These are phyloP conservation scores for Diplodia seriata DNA, from an alignment of 2,329 filamentous ascomycete species.

Conservation along the genomic window DNA sequence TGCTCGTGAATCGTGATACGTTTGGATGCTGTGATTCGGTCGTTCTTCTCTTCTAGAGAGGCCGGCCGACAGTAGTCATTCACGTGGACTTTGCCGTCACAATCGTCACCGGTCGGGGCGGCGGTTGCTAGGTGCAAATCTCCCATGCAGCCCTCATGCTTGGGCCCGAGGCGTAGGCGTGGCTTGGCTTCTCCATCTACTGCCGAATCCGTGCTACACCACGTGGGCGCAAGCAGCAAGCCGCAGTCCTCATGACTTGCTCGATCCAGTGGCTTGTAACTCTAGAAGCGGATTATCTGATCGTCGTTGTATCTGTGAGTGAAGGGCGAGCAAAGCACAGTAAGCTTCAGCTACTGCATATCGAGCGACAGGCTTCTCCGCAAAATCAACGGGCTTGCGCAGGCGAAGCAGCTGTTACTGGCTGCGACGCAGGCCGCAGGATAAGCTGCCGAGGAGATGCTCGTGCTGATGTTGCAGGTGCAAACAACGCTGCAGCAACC, in stretches of 20 bases:
- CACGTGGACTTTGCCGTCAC: neutral
- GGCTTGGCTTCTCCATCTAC: slow-evolving; percentile 11
- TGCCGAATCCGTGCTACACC: slow-evolving; percentile 7
- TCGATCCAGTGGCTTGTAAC: neutral
- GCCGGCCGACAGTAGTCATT: neutral
- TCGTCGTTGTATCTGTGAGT: neutral
- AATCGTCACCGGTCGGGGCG: slow-evolving; percentile 5
- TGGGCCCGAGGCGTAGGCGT: slow-evolving; percentile 4
- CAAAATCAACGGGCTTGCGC: neutral
- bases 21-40: slow-evolving; percentile 13
- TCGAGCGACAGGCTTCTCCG: slow-evolving; percentile 16
- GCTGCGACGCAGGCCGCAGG: slow-evolving; percentile 10
- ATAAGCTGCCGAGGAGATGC: slow-evolving; percentile 20
- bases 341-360: slow-evolving; percentile 6
- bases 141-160: neutral
- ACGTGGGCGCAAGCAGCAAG: slow-evolving; percentile 21
- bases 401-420: neutral
- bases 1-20: slow-evolving; percentile 6
- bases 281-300: neutral
- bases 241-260: neutral
- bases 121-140: neutral
- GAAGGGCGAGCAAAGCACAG: slow-evolving; percentile 11
- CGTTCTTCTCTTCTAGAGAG: slow-evolving; percentile 1
- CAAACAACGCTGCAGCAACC: neutral
- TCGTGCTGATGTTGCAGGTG: slow-evolving; percentile 17